Conservation (phyloP, 139 green algal genomes). For the Chlamydomonas schloesseri region DNA sequence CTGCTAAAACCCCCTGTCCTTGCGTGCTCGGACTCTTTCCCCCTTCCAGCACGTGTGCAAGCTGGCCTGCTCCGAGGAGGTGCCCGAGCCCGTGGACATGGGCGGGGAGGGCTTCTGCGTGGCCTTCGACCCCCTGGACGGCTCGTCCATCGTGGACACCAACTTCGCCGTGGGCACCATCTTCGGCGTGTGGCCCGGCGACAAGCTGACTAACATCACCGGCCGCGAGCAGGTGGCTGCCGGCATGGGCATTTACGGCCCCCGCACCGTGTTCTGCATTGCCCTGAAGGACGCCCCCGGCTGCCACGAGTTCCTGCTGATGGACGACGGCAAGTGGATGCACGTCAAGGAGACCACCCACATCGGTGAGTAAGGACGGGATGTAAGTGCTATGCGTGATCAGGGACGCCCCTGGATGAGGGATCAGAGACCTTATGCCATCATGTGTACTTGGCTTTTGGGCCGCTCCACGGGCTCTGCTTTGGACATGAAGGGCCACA, state of each 20-base stretch:
- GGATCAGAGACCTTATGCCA: no score
- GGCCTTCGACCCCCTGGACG: slow-evolving; percentile 95
- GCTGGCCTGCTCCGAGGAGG: slow-evolving; percentile 94
- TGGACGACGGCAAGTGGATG: slow-evolving; percentile 97
- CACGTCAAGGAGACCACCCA: slow-evolving; percentile 95
- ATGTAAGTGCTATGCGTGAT: no score
- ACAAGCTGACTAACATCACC: slow-evolving; percentile 84
- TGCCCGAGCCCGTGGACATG: slow-evolving; percentile 92
- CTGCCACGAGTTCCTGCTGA: slow-evolving; percentile 96
- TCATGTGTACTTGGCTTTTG: no score
- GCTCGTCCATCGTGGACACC: slow-evolving; percentile 95
- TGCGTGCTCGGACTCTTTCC: no score
- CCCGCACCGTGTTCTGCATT: slow-evolving; percentile 92
- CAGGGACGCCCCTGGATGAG: no score
- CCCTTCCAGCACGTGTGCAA: slow-evolving; percentile 79
- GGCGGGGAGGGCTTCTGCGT: slow-evolving; percentile 88
- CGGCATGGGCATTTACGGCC: slow-evolving; percentile 93
- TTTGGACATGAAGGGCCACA: no score
- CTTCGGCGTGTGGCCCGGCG: slow-evolving; percentile 93
- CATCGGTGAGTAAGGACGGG: slow-evolving; percentile 74
- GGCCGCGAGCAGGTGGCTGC: slow-evolving; percentile 88
- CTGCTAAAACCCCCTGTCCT: no score
- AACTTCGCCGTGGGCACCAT: slow-evolving; percentile 97
- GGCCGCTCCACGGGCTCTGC: no score
- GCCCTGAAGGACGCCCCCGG: slow-evolving; percentile 89